Conservation (phyloP, 495 filamentous ascomycete genomes). For the Polyplosphaeria fusca region DNA sequence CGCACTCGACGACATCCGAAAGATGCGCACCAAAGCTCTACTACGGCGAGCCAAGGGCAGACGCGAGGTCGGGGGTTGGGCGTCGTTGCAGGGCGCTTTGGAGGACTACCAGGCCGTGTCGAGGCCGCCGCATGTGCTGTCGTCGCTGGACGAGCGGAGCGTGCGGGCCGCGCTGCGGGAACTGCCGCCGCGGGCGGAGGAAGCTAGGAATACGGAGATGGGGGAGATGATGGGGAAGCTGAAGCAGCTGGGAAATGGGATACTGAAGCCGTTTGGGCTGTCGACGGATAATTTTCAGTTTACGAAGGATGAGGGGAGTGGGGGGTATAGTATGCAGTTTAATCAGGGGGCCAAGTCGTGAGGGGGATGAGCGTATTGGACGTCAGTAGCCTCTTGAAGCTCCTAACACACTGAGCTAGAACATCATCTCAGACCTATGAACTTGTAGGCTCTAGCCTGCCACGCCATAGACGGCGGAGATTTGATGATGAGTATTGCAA, state of each 20-base stretch:
- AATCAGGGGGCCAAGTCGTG: conserved; percentile 42
- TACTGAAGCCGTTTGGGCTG: conserved; percentile 89
- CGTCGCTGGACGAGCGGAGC: conserved; percentile 60
- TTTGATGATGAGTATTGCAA: no score
- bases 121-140: conserved; percentile 50
- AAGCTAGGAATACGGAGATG: conserved; percentile 80
- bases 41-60: conserved; percentile 78
- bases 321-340: conserved; percentile 92
- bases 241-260: conserved; percentile 87
- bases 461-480: no score
- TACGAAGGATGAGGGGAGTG: conserved; percentile 81
- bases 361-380: no score
- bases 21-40: conserved; percentile 79
- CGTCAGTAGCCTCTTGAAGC: no score
- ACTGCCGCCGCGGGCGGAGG: conserved; percentile 65
- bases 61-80: conserved; percentile 71
- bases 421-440: no score
- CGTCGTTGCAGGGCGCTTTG: conserved; percentile 72
- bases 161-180: conserved; percentile 61
- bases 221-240: conserved; percentile 95
- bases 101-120: conserved; percentile 50
- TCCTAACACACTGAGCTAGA: no score
- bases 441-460: no score
- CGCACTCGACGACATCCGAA: conserved; percentile 58
- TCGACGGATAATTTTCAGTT: conserved; percentile 93